These are phyloP conservation scores for Moringa oleifera DNA, from an alignment of 345 rosid species.

Conservation along the genomic window DNA sequence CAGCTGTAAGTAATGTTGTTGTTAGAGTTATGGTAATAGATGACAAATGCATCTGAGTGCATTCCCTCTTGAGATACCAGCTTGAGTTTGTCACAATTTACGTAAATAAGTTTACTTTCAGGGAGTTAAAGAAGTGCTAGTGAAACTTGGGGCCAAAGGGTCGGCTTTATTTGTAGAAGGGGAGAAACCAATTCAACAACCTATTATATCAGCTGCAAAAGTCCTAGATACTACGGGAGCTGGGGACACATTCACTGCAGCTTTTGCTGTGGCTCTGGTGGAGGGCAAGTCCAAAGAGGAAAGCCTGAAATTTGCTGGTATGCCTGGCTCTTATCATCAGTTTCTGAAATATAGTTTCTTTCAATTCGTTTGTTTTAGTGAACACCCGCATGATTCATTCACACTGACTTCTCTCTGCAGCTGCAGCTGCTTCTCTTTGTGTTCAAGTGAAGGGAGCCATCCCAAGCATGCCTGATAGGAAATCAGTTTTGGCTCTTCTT, in stretches of 20 bases:
- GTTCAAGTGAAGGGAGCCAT: constrained; percentile 95
- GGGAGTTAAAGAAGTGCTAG: constrained; percentile 82
- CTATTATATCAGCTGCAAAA: constrained; percentile 59
- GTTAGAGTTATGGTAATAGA: too few species aligned
- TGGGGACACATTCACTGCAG: constrained; percentile 94
- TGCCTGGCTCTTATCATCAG: not conserved
- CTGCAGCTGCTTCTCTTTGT: constrained; percentile 96
- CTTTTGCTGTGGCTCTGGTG: constrained; percentile 87
- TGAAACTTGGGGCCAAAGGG: constrained; percentile 90
- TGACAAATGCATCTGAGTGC: too few species aligned
- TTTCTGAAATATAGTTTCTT: not conserved
- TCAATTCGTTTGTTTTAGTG: constrained; percentile 5
- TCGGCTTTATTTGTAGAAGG: constrained; percentile 79
- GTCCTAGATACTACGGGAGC: constrained; percentile 97
- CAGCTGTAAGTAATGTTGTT: not conserved
- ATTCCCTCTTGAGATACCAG: too few species aligned
- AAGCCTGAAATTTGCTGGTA: constrained; percentile 92
- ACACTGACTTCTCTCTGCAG: constrained; percentile 28
- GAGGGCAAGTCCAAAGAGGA: constrained; percentile 76
- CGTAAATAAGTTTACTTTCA: constrained; percentile 23
- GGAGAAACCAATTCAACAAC: constrained; percentile 60
- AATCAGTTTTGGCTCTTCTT: constrained; percentile 59
- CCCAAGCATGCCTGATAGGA: constrained; percentile 85
- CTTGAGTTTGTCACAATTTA: not conserved
- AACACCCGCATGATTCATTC: not conserved